These are phyloP conservation scores for Nicotiana otophora DNA, from an alignment of 257 asterid genomes.

Conservation along the genomic window DNA sequence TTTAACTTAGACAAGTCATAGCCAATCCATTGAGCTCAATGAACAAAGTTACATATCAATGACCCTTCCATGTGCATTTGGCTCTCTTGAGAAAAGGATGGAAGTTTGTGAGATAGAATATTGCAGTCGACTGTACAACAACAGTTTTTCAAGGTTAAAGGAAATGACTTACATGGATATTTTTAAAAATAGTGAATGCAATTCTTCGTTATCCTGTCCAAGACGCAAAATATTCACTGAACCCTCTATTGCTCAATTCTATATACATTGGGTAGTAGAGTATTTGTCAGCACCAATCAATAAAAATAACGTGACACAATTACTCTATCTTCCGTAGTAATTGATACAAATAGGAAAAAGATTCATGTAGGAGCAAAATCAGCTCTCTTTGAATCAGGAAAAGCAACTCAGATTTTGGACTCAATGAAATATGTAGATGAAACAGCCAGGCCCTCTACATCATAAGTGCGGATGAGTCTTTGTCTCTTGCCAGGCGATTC, in stretches of 20 bases:
- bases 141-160: too few relatives aligned
- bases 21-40: too few relatives aligned
- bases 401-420: constrained; percentile 47
- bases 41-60: too few relatives aligned
- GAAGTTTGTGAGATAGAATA: too few relatives aligned
- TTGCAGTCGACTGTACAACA: too few relatives aligned
- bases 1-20: too few relatives aligned
- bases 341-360: not conserved
- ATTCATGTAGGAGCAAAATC: not conserved
- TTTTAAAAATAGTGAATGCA: not conserved
- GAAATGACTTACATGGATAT: too few relatives aligned
- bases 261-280: not conserved
- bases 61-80: too few relatives aligned
- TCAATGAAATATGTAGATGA: constrained; percentile 78
- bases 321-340: not conserved
- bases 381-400: not conserved
- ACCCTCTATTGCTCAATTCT: not conserved
- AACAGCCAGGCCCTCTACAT: constrained; percentile 77
- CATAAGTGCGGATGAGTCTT: constrained; percentile 82
- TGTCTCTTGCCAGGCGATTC: constrained; percentile 77
- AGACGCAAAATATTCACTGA: not conserved
- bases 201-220: not conserved
- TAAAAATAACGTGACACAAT: not conserved
- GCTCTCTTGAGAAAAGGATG: too few relatives aligned
- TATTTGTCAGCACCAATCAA: not conserved